Evolutionary conservation across 441 rosid genomes (phyloP).

Genomic region (Populus tomentosa): DNA sequence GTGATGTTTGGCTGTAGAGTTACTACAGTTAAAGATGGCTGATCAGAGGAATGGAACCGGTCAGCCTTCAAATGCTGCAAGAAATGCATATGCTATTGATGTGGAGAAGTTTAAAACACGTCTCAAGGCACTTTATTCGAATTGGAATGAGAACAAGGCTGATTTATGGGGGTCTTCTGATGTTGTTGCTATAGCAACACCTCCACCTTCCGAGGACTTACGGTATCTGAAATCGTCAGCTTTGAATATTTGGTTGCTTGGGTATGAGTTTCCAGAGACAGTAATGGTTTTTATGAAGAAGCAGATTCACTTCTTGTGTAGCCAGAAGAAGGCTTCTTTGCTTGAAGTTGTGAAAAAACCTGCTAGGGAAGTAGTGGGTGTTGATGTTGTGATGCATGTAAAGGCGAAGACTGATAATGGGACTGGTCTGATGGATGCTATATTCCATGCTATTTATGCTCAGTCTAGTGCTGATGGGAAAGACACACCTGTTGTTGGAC

Average conservation of each 20-base stretch:
- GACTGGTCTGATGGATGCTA: slow-evolving; percentile 47
- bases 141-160: slow-evolving; percentile 50
- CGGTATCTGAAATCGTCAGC: slow-evolving; percentile 83
- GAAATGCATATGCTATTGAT: neutral
- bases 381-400: slow-evolving; percentile 62
- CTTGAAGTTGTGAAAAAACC: slow-evolving; percentile 60
- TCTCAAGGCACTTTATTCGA: slow-evolving; percentile 28
- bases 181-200: slow-evolving; percentile 68
- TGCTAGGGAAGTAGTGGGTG: slow-evolving; percentile 53
- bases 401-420: slow-evolving; percentile 68
- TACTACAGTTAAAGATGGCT: neutral
- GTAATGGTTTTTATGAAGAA: slow-evolving; percentile 69
- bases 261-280: slow-evolving; percentile 88
- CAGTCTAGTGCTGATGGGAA: slow-evolving; percentile 32
- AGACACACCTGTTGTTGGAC: slow-evolving; percentile 53
- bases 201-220: slow-evolving; percentile 70
- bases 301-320: slow-evolving; percentile 74
- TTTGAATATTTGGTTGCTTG: slow-evolving; percentile 73
- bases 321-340: slow-evolving; percentile 62
- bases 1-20: neutral
- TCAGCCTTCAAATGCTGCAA: neutral
- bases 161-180: slow-evolving; percentile 67
- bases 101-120: neutral
- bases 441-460: slow-evolving; percentile 48
- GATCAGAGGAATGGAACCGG: neutral